Percentiles rank a stretch among this genome's conserved stretches.
phyloP scores from a whole-genome alignment of 2,329 filamentous ascomycete species.

The Ilyonectria robusta region DNA sequence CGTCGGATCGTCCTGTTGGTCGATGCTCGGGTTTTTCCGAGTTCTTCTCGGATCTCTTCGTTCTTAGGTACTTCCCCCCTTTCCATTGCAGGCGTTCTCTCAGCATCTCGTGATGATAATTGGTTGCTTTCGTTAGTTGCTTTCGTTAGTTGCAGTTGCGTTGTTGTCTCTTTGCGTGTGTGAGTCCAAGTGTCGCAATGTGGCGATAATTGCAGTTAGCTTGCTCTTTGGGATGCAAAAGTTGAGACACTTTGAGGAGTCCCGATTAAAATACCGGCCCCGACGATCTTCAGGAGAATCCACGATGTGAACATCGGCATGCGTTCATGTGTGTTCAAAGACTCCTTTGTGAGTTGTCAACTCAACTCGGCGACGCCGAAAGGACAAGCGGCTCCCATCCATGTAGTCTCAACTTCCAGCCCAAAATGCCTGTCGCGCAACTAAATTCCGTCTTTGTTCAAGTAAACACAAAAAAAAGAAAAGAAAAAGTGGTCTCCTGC shows the following conservation, averaged over 20 bases:
- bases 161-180: not conserved
- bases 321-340: not conserved
- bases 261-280: not conserved
- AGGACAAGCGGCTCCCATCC: not conserved
- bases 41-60: not conserved
- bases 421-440: not conserved
- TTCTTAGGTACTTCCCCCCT: not conserved
- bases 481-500: not conserved
- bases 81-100: not conserved
- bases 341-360: slow-evolving; percentile 1
- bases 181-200: not conserved
- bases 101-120: not conserved
- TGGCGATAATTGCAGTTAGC: not conserved
- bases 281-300: not conserved
- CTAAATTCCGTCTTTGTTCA: not conserved
- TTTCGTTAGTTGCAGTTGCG: not conserved
- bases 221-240: not conserved
- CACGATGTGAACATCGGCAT: not conserved
- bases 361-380: slow-evolving; percentile 3
- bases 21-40: not conserved
- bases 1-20: not conserved
- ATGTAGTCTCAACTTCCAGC: not conserved
- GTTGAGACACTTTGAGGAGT: not conserved
- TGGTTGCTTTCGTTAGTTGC: not conserved
- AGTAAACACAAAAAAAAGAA: no score